These are phyloP conservation scores for Sarcomyxa edulis DNA, from an alignment of 768 basidiomycete genomes.

Conservation along the genomic window DNA sequence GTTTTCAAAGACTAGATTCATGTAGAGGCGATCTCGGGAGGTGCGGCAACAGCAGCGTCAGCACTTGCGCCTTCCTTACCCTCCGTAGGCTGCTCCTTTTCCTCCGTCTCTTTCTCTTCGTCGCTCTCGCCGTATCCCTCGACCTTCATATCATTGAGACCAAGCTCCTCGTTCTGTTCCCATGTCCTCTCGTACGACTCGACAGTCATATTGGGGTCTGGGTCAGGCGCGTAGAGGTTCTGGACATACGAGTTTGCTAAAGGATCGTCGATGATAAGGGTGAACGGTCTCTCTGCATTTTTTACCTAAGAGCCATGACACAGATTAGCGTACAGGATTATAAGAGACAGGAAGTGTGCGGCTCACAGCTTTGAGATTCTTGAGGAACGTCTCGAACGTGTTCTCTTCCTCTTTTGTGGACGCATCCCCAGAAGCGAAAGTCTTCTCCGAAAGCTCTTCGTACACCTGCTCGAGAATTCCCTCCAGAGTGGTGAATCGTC, in stretches of 20 bases:
- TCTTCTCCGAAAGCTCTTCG: conserved; percentile 89
- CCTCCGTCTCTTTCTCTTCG: conserved; percentile 11
- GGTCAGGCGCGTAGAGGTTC: conserved; percentile 95
- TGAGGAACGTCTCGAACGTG: conserved; percentile 75
- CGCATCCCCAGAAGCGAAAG: conserved; percentile 73
- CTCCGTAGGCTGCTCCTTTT: neutral
- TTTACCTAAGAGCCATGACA: conserved; percentile 61
- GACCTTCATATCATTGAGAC: conserved; percentile 85
- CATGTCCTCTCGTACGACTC: conserved; percentile 80
- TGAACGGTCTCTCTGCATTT: conserved; percentile 74
- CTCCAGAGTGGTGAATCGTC: conserved; percentile 95
- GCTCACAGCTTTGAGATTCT: conserved; percentile 66
- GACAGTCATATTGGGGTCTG: conserved; percentile 88
- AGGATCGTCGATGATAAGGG: conserved; percentile 92
- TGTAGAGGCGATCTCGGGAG: too few species aligned
- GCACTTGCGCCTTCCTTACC: too few species aligned
- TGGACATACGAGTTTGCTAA: conserved; percentile 94
- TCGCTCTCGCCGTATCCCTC: conserved; percentile 63
- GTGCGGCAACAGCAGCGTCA: too few species aligned
- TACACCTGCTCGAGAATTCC: conserved; percentile 92
- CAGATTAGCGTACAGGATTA: conserved; percentile 2
- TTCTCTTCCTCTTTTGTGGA: conserved; percentile 37
- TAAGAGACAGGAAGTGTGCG: neutral
- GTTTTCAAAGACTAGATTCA: too few species aligned
- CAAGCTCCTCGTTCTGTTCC: conserved; percentile 93